Conservation (phyloP, 2,329 filamentous ascomycete genomes). For the Aureobasidium sp. region DNA sequence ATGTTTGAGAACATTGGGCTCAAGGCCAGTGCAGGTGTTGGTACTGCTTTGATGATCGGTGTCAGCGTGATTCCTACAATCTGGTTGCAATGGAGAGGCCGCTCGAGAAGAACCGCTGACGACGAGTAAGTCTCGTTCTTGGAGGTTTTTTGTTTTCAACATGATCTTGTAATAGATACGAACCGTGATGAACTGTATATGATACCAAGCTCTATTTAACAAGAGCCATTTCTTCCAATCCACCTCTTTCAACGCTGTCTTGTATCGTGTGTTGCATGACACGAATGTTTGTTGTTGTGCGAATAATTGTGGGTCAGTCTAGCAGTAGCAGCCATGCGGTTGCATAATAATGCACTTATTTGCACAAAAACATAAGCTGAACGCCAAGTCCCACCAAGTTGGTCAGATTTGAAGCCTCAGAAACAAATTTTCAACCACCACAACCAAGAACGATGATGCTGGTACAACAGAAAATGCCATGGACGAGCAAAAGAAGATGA, state of each 20-base stretch:
- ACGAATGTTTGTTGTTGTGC: not conserved
- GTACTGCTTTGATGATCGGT: constrained; percentile 32
- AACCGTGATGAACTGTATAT: not conserved
- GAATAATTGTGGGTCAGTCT: not conserved
- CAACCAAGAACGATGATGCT: not conserved
- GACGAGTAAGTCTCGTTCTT: not conserved
- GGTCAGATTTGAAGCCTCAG: not conserved
- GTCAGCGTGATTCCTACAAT: constrained; percentile 29
- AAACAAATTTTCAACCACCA: not conserved
- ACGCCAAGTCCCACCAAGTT: not conserved
- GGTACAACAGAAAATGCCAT: too few relatives aligned
- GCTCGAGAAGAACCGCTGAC: not conserved
- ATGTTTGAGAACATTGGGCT: constrained; percentile 32
- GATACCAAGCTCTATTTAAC: not conserved
- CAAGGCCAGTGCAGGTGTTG: constrained; percentile 31
- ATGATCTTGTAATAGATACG: not conserved
- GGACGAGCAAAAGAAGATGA: not conserved
- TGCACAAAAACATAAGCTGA: not conserved
- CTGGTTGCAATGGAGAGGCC: constrained; percentile 26
- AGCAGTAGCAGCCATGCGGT: too few relatives aligned
- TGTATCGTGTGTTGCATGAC: too few relatives aligned
- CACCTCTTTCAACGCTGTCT: not conserved
- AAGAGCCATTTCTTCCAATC: not conserved
- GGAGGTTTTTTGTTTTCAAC: not conserved
- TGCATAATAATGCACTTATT: too few relatives aligned